Conservation (phyloP, 78 protist genomes). For the Creolimax fragrantissima region DNA sequence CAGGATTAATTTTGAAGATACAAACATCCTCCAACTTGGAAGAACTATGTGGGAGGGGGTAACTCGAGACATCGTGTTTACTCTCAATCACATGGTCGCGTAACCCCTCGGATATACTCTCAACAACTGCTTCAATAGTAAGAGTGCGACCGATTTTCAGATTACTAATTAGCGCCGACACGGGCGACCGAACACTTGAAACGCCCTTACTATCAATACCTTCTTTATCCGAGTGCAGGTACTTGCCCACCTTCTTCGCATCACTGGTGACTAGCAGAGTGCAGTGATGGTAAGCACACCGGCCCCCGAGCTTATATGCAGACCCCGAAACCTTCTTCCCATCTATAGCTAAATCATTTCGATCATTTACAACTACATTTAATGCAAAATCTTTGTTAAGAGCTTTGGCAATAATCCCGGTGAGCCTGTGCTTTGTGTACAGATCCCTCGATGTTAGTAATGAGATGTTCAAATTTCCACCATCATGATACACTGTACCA, state of each 20-base stretch:
- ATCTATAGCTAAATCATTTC: constrained; percentile 33
- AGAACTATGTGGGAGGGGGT: not conserved
- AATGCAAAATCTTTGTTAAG: not conserved
- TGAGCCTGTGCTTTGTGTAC: not conserved
- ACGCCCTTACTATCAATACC: not conserved
- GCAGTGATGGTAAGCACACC: constrained; percentile 40
- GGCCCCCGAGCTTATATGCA: constrained; percentile 27
- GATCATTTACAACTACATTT: constrained; percentile 9
- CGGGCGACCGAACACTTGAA: not conserved
- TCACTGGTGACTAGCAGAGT: constrained; percentile 36
- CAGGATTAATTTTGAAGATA: not conserved
- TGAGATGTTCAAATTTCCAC: constrained; percentile 1
- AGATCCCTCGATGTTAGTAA: not conserved
- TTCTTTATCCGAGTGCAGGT: constrained; percentile 1
- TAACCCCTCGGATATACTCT: not conserved
- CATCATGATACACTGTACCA: constrained; percentile 43
- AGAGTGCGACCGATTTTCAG: not conserved
- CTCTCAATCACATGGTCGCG: not conserved
- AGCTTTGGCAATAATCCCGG: not conserved
- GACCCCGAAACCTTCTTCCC: constrained; percentile 34
- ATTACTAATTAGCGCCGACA: not conserved
- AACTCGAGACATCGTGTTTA: not conserved
- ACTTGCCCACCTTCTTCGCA: not conserved
- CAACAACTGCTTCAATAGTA: not conserved
- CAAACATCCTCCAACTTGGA: not conserved